Base-by-base conservation (phyloP, 179 eudicot genomes). In the Gypsophila paniculata region DNA sequence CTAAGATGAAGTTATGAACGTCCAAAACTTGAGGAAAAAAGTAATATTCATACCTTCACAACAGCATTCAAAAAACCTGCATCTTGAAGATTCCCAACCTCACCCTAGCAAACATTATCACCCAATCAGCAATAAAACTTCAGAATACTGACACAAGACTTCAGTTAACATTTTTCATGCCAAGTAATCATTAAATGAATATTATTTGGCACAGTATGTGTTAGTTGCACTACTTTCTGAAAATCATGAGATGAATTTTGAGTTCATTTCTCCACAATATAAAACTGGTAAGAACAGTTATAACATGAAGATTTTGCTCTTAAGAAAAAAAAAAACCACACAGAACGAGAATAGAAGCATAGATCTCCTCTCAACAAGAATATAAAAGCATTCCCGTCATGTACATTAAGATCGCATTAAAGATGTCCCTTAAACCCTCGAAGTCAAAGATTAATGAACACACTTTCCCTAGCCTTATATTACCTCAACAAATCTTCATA, bases 1-100 rank as follows among this genome's bases (percentile, higher is more conserved):
- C 38, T 72, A 38, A 42, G 26, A 21, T 54, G 67, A 73, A 58
- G n/a, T 46, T 36, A 42, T 42, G 34, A 29, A 29, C 34, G 49
- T 22, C 38, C 6, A 29, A 69, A 48, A 19, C n/a, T 21, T 14
- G 61, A 54, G 69, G 58, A 29, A 51, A 29, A 68, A 26, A 9
- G 29, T 34, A 36, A 22, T n/a, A 29, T 26, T 38, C 72, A 65
- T 85, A 93, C 98, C 98, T 93, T 93, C 70, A 91, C 97, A 44
- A 93, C 98, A 76, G 98, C 98, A 83, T 86, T 88, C 64, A 93
- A 82, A 81, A 84, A 89, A 68, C 89, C 65, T 66, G 90, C 82
- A 77, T 86, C 89, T 72, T 86, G 93, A 82, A 89, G 79, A 79
- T 77, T 84, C 63, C 87, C 85, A 42, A 84, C 76, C 75, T 91